Evolutionary conservation across 176 grass and related monocot species (phyloP).

Genomic region (Aegilops umbellulata): DNA sequence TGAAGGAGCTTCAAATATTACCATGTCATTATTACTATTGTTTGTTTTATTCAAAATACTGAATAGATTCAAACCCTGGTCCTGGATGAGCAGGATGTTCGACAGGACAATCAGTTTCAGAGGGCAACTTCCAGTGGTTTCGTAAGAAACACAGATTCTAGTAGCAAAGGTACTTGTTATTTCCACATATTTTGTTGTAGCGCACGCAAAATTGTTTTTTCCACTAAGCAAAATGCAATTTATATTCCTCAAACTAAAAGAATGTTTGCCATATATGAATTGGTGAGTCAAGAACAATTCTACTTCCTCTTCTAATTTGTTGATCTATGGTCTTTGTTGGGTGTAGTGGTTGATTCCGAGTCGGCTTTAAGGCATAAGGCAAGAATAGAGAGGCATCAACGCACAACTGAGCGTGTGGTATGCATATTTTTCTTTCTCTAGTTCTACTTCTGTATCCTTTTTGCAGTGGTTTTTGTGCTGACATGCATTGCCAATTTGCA

Average conservation of each 20-base stretch:
- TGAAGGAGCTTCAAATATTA: constrained; percentile 10
- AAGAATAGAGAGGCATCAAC: constrained; percentile 88
- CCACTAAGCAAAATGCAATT: neutral
- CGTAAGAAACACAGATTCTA: constrained; percentile 34
- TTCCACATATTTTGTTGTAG: constrained; percentile 15
- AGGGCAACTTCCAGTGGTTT: constrained; percentile 51
- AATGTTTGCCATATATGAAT: neutral
- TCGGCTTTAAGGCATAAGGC: constrained; percentile 87
- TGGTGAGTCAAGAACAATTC: neutral
- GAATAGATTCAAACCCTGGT: constrained; percentile 4
- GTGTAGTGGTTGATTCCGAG: constrained; percentile 52
- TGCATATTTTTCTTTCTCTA: neutral
- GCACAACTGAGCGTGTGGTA: constrained; percentile 88
- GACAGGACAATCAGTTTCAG: constrained; percentile 59
- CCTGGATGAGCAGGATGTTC: constrained; percentile 43
- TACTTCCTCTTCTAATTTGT: neutral
- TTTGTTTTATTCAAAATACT: neutral
- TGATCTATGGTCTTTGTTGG: constrained; percentile 25
- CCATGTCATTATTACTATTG: neutral
- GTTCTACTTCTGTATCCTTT: neutral
- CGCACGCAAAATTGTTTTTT: neutral
- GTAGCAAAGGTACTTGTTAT: constrained; percentile 47
- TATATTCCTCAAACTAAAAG: neutral
- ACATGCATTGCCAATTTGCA: constrained; percentile 37
- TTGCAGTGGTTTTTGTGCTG: neutral